Evolutionary conservation across 345 rosid genomes (phyloP), one percentile per base, ranked within the genome.

Genomic region (Isatis tinctoria): DNA sequence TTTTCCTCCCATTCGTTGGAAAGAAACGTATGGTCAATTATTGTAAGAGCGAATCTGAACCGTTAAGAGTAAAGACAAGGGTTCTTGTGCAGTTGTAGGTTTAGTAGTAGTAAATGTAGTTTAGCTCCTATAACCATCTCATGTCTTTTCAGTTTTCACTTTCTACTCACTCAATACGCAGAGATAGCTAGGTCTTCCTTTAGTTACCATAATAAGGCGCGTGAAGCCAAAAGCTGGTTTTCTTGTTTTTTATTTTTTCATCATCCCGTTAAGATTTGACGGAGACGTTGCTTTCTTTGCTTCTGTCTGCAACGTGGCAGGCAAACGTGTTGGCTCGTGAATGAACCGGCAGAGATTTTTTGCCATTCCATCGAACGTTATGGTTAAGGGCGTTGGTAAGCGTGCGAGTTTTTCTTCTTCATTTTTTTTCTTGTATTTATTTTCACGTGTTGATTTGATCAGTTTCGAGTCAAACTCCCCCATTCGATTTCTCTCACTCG

Each of bases 301-400:
- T 70, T 70, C 60, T 76, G 76, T 76, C 61, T 63, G 61, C 67
- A 27, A 62, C 72, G 80, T 76, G 72, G 75, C 70, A 62, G 65
- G 79, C 74, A 62, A 76, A 69, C 43, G 60, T 76, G 79, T 32
- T 74, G 52, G 74, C 79, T 61, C 59, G 26, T 69, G 60, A 61
- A 61, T 32, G 73, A 33, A 33, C 30, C 64, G 33, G 51, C 43
- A 45, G 71, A 53, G 70, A 62, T 69, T 69, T 69, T 22, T 70
- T 53, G 62, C 54, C 10, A 60, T 57, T 51, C 54, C 56, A 74
- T 74, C 64, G 32, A 60, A 36, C 74, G 58, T 41, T 68, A 32
- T 67, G 41, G 69, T 32, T 20, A 28, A 33, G 36, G 8, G 39
- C 74, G 54, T 75, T 61, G 79, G 48, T 3, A 53, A 20, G 58